These are phyloP conservation scores for Malus domestica DNA, from an alignment of 306 rosid genomes.

Conservation along the genomic window DNA sequence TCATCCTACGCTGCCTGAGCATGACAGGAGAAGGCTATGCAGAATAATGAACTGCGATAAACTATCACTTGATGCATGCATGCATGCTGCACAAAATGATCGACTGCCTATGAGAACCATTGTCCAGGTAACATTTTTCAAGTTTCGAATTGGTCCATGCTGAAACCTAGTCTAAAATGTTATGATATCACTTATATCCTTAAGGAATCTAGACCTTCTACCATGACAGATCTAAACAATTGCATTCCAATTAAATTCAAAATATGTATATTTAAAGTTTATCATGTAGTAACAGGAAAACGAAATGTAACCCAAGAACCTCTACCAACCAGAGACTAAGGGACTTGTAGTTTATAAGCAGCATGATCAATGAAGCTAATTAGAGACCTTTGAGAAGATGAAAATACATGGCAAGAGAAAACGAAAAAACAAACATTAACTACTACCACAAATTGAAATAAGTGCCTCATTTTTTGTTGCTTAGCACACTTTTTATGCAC, in stretches of 20 bases:
- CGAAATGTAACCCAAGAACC: constrained; percentile 2
- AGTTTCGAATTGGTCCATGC: background rate
- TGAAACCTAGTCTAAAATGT: background rate
- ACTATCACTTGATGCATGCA: constrained; percentile 89
- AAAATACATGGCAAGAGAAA: background rate
- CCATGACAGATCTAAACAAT: background rate
- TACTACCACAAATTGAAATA: background rate
- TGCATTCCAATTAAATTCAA: background rate
- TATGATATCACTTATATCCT: background rate
- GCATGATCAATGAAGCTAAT: background rate
- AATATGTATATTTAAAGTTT: background rate
- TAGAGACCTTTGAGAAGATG: background rate
- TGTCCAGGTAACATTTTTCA: constrained; percentile 59
- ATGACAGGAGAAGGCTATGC: constrained; percentile 81
- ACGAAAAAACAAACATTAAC: background rate
- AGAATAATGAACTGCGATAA: constrained; percentile 78
- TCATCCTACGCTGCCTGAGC: constrained; percentile 65
- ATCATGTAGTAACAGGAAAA: background rate
- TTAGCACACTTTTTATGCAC: background rate
- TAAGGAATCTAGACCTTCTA: background rate
- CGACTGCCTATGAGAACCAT: constrained; percentile 79
- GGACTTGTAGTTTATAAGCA: background rate
- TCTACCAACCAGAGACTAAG: background rate
- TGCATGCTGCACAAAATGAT: constrained; percentile 91
- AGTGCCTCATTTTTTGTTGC: background rate